These are phyloP conservation scores for Heritiera littoralis DNA, from an alignment of 345 rosid genomes.

Conservation along the genomic window DNA sequence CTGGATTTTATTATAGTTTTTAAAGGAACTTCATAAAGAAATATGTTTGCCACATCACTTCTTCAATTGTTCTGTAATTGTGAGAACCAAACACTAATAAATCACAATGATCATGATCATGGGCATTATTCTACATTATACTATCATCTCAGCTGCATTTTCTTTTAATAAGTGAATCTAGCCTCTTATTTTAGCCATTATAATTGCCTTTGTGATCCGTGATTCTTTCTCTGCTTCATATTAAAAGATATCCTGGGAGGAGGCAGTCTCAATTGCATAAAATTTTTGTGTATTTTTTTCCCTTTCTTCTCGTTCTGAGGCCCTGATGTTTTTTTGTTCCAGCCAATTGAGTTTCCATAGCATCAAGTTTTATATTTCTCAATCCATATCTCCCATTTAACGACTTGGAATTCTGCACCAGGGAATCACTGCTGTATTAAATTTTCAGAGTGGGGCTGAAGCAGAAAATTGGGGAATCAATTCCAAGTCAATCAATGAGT, in stretches of 20 bases:
- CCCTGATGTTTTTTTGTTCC: neutral
- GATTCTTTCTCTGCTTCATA: neutral
- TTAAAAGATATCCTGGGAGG: neutral
- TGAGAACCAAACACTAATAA: neutral
- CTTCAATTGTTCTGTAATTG: neutral
- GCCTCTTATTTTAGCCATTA: neutral
- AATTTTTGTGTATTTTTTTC: neutral
- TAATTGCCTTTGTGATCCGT: neutral
- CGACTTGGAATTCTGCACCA: conserved; percentile 35
- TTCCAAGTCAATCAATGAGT: conserved; percentile 58
- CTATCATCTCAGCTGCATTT: neutral
- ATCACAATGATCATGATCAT: neutral
- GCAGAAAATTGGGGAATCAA: conserved; percentile 85
- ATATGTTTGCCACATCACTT: conserved; percentile 6
- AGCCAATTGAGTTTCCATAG: neutral
- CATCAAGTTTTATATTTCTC: conserved; percentile 3
- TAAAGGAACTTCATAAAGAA: conserved; percentile 7
- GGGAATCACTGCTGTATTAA: conserved; percentile 84
- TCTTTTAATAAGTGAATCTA: neutral
- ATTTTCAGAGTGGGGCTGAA: conserved; percentile 82
- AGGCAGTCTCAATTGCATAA: neutral
- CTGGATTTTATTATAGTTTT: neutral
- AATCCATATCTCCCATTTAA: conserved; percentile 20
- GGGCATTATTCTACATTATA: neutral
- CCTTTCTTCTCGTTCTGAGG: neutral